Evolutionary conservation across 495 filamentous ascomycete genomes (phyloP).

Genomic region (Terfezia boudieri): DNA sequence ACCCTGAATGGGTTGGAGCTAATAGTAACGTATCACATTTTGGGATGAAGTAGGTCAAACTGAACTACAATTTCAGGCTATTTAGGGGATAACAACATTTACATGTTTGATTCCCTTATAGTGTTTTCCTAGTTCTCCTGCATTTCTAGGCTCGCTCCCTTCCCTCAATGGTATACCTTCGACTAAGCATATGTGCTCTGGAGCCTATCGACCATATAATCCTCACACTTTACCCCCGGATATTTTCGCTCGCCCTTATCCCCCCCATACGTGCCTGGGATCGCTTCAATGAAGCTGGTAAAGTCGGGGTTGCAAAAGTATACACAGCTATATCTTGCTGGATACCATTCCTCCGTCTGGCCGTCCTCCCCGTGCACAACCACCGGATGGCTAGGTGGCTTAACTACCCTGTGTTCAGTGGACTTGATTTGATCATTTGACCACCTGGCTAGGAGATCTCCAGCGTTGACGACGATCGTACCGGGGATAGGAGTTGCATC

Average conservation of each 20-base stretch:
- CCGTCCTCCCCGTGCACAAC: constrained; percentile 9
- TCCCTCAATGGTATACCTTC: not conserved
- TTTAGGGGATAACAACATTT: no score
- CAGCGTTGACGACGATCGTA: constrained; percentile 75
- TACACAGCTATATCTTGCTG: constrained; percentile 45
- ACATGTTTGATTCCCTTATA: no score
- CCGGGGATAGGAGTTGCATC: constrained; percentile 63
- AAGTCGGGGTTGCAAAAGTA: constrained; percentile 91
- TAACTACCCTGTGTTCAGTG: constrained; percentile 74
- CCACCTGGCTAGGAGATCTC: constrained; percentile 74
- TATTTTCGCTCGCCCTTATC: constrained; percentile 54
- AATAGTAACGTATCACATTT: no score
- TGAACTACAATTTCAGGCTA: no score
- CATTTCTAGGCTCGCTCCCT: no score
- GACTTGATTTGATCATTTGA: constrained; percentile 74
- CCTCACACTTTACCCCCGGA: constrained; percentile 48
- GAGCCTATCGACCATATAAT: constrained; percentile 65
- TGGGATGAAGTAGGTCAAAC: no score
- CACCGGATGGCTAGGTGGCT: constrained; percentile 35
- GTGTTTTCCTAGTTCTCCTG: no score
- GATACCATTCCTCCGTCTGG: constrained; percentile 26
- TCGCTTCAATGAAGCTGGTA: constrained; percentile 52
- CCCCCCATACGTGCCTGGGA: constrained; percentile 62
- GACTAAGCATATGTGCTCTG: constrained; percentile 36
- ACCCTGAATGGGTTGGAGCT: no score